Evolutionary conservation across 1,139 yeast species (phyloP).

Genomic region (Candida dubliniensis): DNA sequence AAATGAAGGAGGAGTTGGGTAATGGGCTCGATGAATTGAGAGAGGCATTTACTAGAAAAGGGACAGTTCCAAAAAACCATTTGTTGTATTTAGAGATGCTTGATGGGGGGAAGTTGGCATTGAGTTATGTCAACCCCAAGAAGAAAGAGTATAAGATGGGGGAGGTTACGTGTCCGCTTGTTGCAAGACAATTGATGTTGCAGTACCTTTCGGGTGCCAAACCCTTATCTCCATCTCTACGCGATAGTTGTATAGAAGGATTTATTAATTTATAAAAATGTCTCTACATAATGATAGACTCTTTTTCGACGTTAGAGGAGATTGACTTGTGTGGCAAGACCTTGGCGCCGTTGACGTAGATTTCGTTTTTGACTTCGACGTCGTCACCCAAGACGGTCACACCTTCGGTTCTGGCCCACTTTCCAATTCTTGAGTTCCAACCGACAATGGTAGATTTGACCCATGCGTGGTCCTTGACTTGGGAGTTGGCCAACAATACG

Average conservation of each 20-base stretch:
- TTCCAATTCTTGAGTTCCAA: conserved; percentile 98
- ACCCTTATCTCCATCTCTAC: conserved; percentile 54
- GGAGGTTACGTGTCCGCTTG: conserved; percentile 45
- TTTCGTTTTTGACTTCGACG: conserved; percentile 96
- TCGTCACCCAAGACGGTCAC: conserved; percentile 98
- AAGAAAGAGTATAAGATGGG: conserved; percentile 43
- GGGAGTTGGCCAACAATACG: conserved; percentile 87
- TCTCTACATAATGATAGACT: conserved; percentile 89
- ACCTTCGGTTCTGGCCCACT: conserved; percentile 99
- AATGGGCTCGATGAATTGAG: conserved; percentile 59
- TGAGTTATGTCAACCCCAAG: conserved; percentile 41
- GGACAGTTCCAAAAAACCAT: conserved; percentile 67
- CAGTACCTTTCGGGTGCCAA: conserved; percentile 61
- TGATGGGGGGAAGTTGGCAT: conserved; percentile 43
- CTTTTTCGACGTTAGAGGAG: conserved; percentile 94
- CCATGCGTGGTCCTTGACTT: conserved; percentile 96
- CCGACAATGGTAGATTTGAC: conserved; percentile 98
- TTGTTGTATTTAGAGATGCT: conserved; percentile 51
- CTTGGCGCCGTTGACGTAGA: conserved; percentile 98
- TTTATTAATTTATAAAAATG: conserved; percentile 6
- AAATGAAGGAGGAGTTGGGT: conserved; percentile 35
- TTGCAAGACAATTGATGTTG: conserved; percentile 54
- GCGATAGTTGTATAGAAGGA: conserved; percentile 29
- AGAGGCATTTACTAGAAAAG: conserved; percentile 47
- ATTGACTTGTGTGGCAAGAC: conserved; percentile 98